phyloP scores from a whole-genome alignment of 73 alveolate genomes.

The Paramecium sonneborni region DNA sequence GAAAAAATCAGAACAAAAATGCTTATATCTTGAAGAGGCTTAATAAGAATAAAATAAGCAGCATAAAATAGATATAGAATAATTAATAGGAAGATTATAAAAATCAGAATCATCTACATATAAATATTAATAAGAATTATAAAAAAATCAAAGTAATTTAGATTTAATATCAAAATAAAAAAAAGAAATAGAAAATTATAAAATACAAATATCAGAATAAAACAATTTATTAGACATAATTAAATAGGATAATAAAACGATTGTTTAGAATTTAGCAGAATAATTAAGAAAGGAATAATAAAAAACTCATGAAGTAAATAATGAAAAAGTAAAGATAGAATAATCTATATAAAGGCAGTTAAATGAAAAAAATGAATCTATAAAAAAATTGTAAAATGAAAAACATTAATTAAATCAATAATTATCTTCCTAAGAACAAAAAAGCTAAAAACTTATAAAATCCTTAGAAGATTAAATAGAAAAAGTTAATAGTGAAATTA shows the following conservation, averaged over 20 bases:
- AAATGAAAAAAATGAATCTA: neutral
- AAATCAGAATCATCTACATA: neutral
- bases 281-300: neutral
- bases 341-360: neutral
- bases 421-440: neutral
- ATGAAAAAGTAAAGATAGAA: neutral
- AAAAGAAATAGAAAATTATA: neutral
- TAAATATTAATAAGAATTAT: neutral
- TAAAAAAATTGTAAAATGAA: neutral
- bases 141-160: neutral
- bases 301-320: neutral
- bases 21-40: neutral
- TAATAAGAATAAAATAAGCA: neutral
- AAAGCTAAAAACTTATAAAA: neutral
- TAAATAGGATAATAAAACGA: neutral
- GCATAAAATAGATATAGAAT: conserved; percentile 5
- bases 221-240: neutral
- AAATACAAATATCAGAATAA: neutral
- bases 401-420: neutral
- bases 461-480: neutral
- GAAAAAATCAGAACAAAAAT: neutral
- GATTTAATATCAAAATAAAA: neutral
- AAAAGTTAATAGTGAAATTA: neutral
- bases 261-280: neutral
- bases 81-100: neutral